phyloP scores from a whole-genome alignment of 805 yeast species.

The Kuraishia piskuri region DNA sequence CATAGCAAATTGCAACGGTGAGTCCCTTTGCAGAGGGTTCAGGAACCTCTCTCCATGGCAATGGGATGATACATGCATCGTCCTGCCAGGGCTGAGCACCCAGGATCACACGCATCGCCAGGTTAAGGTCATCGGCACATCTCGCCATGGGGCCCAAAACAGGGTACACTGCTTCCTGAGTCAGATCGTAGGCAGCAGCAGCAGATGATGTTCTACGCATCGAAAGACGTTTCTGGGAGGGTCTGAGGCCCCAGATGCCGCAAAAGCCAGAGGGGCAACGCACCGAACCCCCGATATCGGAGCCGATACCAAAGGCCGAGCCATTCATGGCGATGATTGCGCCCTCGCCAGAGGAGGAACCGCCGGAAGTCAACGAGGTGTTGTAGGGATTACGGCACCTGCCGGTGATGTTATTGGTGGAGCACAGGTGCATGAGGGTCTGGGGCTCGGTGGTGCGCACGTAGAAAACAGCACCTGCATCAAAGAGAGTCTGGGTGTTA shows the following conservation, averaged over 20 bases:
- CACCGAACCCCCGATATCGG: slow-evolving; percentile 50
- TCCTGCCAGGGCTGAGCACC: slow-evolving; percentile 46
- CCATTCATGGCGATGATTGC: slow-evolving; percentile 37
- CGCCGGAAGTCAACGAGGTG: slow-evolving; percentile 38
- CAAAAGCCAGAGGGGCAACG: slow-evolving; percentile 46
- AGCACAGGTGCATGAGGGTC: slow-evolving; percentile 47
- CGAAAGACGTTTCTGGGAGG: slow-evolving; percentile 41
- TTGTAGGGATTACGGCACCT: slow-evolving; percentile 39
- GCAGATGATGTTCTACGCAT: slow-evolving; percentile 24
- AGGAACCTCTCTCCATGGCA: slow-evolving; percentile 39
- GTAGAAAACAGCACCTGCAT: slow-evolving; percentile 48
- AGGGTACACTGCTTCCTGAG: slow-evolving; percentile 35
- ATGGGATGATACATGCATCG: slow-evolving; percentile 38
- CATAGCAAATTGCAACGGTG: slow-evolving; percentile 37
- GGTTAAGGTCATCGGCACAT: slow-evolving; percentile 38
- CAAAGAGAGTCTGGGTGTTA: slow-evolving; percentile 31
- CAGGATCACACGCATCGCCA: slow-evolving; percentile 36
- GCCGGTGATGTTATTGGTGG: slow-evolving; percentile 48
- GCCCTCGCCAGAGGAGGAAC: slow-evolving; percentile 48
- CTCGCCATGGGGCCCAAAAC: slow-evolving; percentile 42
- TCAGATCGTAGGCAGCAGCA: slow-evolving; percentile 26
- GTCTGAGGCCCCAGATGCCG: slow-evolving; percentile 41
- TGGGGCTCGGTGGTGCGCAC: slow-evolving; percentile 51
- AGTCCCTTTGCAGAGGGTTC: slow-evolving; percentile 24
- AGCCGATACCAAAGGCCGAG: slow-evolving; percentile 29